phyloP scores from a whole-genome alignment of 768 basidiomycete genomes.

The Suillus discolor region DNA sequence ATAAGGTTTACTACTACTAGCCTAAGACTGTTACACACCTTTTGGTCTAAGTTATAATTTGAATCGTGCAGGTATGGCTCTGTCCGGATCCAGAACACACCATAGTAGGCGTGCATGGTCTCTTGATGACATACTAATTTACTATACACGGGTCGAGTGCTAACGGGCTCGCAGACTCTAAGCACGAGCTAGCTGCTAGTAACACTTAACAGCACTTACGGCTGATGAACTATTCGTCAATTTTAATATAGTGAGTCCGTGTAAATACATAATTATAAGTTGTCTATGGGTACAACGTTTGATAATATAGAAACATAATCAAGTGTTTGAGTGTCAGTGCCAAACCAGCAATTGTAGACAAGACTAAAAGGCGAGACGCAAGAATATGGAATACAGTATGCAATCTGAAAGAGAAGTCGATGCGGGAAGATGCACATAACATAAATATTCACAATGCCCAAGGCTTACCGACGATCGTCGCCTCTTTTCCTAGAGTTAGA shows the following conservation, averaged over 20 bases:
- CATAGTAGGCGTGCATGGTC: too few species aligned
- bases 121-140: too few species aligned
- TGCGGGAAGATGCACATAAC: background rate
- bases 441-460: background rate
- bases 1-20: too few species aligned
- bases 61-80: too few species aligned
- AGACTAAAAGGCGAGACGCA: background rate
- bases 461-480: conserved; percentile 41
- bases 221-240: background rate
- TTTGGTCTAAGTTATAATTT: too few species aligned
- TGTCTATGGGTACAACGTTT: background rate
- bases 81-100: too few species aligned
- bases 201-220: too few species aligned
- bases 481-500: conserved; percentile 38
- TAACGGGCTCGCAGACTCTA: too few species aligned
- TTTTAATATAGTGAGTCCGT: background rate
- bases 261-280: background rate
- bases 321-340: background rate
- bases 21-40: too few species aligned
- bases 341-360: background rate
- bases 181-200: too few species aligned
- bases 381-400: conserved; percentile 8
- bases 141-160: too few species aligned
- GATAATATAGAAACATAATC: background rate
- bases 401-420: conserved; percentile 1